Conservation (phyloP, 225 moss, liverwort and hornwort species). For the Marchantia paleacea region DNA sequence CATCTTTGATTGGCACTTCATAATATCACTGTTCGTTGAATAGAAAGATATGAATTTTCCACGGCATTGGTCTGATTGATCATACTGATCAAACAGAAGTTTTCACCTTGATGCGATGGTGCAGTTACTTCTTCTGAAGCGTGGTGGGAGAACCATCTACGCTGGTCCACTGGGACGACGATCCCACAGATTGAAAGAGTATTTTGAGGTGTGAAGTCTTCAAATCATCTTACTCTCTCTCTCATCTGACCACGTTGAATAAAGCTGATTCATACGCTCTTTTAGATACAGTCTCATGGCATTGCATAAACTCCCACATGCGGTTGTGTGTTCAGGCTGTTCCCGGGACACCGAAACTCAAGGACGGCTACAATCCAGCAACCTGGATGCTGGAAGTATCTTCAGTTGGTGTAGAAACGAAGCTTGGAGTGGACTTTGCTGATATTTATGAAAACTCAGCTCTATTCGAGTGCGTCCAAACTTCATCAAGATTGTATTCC, state of each 20-base stretch:
- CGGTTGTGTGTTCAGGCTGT: constrained; percentile 28
- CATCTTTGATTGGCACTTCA: not conserved
- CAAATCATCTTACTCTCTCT: not conserved
- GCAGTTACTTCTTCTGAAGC: constrained; percentile 32
- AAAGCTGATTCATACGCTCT: not conserved
- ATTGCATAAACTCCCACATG: not conserved
- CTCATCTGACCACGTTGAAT: not conserved
- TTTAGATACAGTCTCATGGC: not conserved
- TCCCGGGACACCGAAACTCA: constrained; percentile 37
- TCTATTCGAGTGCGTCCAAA: constrained; percentile 26
- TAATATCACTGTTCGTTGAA: too few species aligned
- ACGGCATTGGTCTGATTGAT: too few species aligned
- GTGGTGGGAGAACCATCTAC: constrained; percentile 31
- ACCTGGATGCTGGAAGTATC: constrained; percentile 51
- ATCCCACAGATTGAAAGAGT: constrained; percentile 23
- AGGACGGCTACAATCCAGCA: constrained; percentile 43
- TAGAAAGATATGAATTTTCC: too few species aligned
- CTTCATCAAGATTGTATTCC: not conserved
- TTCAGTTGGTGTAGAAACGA: constrained; percentile 29
- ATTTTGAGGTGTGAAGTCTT: constrained; percentile 24
- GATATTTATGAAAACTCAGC: constrained; percentile 31
- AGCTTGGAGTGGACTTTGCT: constrained; percentile 39
- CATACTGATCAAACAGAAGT: too few species aligned
- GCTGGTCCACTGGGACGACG: constrained; percentile 31
- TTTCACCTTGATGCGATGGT: not conserved